These are phyloP conservation scores for Colletotrichum simmondsii DNA, from an alignment of 2,329 filamentous ascomycete species.

Conservation along the genomic window DNA sequence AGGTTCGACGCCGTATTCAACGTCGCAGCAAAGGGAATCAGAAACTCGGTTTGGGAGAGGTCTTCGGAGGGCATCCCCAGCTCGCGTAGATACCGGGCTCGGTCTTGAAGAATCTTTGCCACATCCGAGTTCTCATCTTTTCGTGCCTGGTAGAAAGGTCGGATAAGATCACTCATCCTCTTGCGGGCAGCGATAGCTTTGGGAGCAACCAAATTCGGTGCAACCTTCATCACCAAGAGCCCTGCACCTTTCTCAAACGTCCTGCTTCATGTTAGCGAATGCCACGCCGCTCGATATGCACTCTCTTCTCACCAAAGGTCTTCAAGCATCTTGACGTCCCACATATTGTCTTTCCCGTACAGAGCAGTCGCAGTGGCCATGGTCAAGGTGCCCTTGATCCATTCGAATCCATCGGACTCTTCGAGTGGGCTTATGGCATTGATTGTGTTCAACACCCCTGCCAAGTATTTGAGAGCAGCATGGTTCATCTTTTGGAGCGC, in stretches of 20 bases:
- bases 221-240: slow-evolving; percentile 41
- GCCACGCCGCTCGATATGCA: not conserved
- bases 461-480: slow-evolving; percentile 47
- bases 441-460: slow-evolving; percentile 40
- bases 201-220: slow-evolving; percentile 39
- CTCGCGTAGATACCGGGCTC: slow-evolving; percentile 41
- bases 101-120: slow-evolving; percentile 42
- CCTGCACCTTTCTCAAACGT: slow-evolving; percentile 42
- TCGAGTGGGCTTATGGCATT: slow-evolving; percentile 32
- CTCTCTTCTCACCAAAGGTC: slow-evolving; percentile 47
- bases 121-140: slow-evolving; percentile 40
- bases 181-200: slow-evolving; percentile 39
- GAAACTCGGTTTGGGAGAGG: slow-evolving; percentile 43
- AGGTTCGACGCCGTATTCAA: slow-evolving; percentile 50
- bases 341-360: slow-evolving; percentile 54
- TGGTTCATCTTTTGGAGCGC: slow-evolving; percentile 47
- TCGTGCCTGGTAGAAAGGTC: slow-evolving; percentile 42
- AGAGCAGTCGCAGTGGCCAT: slow-evolving; percentile 50
- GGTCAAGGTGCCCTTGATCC: slow-evolving; percentile 50
- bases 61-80: slow-evolving; percentile 42
- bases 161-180: slow-evolving; percentile 39
- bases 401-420: slow-evolving; percentile 48
- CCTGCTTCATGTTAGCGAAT: not conserved
- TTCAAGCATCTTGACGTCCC: slow-evolving; percentile 37
- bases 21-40: slow-evolving; percentile 43